Conservation (phyloP, 2,329 filamentous ascomycete species). For the Escovopsis weberi region DNA sequence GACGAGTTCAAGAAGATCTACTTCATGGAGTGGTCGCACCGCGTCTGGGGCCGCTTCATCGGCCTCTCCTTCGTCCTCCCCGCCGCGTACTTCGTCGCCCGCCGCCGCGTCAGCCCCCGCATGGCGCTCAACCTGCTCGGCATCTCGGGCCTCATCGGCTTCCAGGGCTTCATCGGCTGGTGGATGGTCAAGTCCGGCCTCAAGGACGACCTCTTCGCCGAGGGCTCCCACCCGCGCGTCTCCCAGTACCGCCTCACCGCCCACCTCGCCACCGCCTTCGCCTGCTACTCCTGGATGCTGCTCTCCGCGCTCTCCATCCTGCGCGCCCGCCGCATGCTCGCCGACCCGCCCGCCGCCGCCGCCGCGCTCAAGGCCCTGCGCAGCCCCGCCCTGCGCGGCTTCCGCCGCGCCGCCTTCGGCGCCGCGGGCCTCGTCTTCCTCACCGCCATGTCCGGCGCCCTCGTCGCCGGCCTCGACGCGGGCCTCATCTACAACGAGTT, state of each 20-base stretch:
- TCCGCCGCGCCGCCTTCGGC: conserved; percentile 58
- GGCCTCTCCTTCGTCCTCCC: conserved; percentile 82
- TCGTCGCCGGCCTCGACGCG: conserved; percentile 90
- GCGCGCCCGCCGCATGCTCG: conserved; percentile 52
- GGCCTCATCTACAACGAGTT: conserved; percentile 99
- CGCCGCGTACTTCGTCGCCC: conserved; percentile 74
- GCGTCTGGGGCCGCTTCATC: conserved; percentile 85
- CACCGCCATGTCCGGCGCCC: conserved; percentile 83
- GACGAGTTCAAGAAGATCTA: conserved; percentile 97
- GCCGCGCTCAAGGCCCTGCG: conserved; percentile 46
- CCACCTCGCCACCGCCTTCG: conserved; percentile 79
- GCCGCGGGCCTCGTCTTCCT: conserved; percentile 67
- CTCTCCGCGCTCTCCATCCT: conserved; percentile 76
- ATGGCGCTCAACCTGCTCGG: conserved; percentile 69
- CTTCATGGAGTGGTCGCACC: conserved; percentile 98
- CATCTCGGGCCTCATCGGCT: conserved; percentile 80
- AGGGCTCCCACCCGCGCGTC: conserved; percentile 80
- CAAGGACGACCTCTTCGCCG: conserved; percentile 88
- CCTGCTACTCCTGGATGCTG: conserved; percentile 91
- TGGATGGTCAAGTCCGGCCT: conserved; percentile 99
- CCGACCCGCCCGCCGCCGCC: conserved; percentile 51
- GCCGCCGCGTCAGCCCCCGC: conserved; percentile 58
- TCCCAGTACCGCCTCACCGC: conserved; percentile 86
- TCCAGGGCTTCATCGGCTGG: conserved; percentile 93
- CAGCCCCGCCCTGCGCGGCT: conserved; percentile 52